Evolutionary conservation across 805 yeast genomes (phyloP).

Genomic region (Cyberlindnera mycetangii): DNA sequence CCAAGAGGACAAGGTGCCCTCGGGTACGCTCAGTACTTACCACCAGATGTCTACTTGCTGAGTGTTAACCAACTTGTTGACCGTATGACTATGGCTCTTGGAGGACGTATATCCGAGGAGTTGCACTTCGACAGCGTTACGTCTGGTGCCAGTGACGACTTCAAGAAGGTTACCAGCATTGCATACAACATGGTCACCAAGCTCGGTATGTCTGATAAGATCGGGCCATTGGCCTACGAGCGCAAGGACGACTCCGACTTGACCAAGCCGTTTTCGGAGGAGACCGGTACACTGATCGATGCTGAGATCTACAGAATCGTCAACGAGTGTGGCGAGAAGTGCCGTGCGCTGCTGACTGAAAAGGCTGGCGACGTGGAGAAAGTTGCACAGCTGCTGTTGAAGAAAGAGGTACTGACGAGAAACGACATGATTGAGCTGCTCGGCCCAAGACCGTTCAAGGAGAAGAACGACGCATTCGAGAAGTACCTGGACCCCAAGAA

Average conservation of each 20-base stretch:
- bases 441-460: slow-evolving; percentile 91
- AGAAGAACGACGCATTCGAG: slow-evolving; percentile 86
- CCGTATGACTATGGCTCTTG: slow-evolving; percentile 94
- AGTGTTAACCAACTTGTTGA: slow-evolving; percentile 77
- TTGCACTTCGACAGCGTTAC: slow-evolving; percentile 89
- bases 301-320: slow-evolving; percentile 78
- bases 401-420: slow-evolving; percentile 87
- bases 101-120: slow-evolving; percentile 97
- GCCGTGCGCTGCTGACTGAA: slow-evolving; percentile 64
- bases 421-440: slow-evolving; percentile 88
- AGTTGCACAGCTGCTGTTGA: slow-evolving; percentile 83
- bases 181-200: slow-evolving; percentile 91
- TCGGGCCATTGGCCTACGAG: slow-evolving; percentile 77
- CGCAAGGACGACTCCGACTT: slow-evolving; percentile 62
- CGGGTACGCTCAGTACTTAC: slow-evolving; percentile 96
- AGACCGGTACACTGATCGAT: slow-evolving; percentile 79
- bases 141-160: slow-evolving; percentile 95
- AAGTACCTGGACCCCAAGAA: slow-evolving; percentile 48
- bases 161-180: slow-evolving; percentile 91
- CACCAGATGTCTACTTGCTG: slow-evolving; percentile 83
- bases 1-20: slow-evolving; percentile 97
- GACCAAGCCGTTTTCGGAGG: slow-evolving; percentile 87
- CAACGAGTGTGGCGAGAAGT: slow-evolving; percentile 67
- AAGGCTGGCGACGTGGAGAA: slow-evolving; percentile 73
- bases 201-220: slow-evolving; percentile 84